Evolutionary conservation across 2,329 filamentous ascomycete species (phyloP).

Genomic region (Aspergillus hiratsukae): DNA sequence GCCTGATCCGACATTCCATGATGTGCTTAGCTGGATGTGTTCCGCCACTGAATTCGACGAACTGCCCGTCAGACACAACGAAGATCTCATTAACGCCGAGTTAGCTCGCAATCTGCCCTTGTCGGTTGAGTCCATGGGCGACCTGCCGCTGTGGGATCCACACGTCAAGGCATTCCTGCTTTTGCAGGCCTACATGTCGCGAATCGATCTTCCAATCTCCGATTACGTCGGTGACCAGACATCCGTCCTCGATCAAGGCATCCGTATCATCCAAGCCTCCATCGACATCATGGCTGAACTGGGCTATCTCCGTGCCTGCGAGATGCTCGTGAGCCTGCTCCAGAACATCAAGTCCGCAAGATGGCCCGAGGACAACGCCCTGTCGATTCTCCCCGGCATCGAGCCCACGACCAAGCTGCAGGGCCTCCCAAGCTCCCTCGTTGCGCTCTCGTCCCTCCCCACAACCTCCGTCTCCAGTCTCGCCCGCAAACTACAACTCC

Average conservation of each 20-base stretch:
- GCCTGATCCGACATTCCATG: constrained; percentile 68
- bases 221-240: constrained; percentile 96
- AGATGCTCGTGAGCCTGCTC: constrained; percentile 77
- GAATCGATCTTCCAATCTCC: constrained; percentile 85
- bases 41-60: constrained; percentile 95
- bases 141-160: constrained; percentile 92
- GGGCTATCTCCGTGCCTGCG: constrained; percentile 71
- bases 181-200: constrained; percentile 90
- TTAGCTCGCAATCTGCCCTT: constrained; percentile 78
- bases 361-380: constrained; percentile 78
- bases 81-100: constrained; percentile 93
- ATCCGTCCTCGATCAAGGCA: constrained; percentile 85
- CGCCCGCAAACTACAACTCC: constrained; percentile 26
- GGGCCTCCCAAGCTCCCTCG: constrained; percentile 27
- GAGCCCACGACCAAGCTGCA: constrained; percentile 23
- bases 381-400: constrained; percentile 76
- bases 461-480: constrained; percentile 21
- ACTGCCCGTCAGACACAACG: constrained; percentile 94
- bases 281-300: constrained; percentile 92
- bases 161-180: constrained; percentile 95
- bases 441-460: constrained; percentile 28
- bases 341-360: constrained; percentile 89
- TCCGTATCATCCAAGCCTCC: constrained; percentile 92
- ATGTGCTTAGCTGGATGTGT: constrained; percentile 88
- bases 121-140: constrained; percentile 54